These are phyloP conservation scores for Wickerhamomyces bisporus DNA, from an alignment of 805 yeast species.

Conservation along the genomic window DNA sequence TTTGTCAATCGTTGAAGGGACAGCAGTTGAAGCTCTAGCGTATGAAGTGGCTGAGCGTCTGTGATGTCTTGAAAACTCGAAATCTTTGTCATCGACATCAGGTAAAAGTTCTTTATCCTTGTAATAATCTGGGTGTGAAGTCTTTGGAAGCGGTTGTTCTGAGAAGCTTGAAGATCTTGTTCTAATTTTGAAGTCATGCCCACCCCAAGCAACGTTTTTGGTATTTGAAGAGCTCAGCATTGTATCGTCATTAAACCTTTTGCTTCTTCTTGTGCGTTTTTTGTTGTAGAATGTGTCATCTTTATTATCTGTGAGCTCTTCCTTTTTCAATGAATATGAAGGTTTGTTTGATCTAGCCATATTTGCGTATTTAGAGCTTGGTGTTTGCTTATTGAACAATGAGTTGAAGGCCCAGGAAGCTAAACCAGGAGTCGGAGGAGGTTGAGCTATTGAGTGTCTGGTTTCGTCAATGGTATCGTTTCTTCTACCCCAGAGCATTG, in stretches of 20 bases:
- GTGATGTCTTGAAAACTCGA: background rate
- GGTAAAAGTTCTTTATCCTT: slow-evolving; percentile 17
- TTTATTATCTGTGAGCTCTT: background rate
- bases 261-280: slow-evolving; percentile 1
- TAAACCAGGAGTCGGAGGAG: slow-evolving; percentile 24
- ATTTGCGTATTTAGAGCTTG: slow-evolving; percentile 21
- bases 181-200: slow-evolving; percentile 6
- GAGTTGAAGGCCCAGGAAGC: slow-evolving; percentile 24
- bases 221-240: background rate
- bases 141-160: slow-evolving; percentile 2
- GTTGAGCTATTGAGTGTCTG: slow-evolving; percentile 2
- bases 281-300: slow-evolving; percentile 17
- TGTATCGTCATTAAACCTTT: slow-evolving; percentile 4
- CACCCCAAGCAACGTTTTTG: slow-evolving; percentile 10
- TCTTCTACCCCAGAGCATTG: slow-evolving; percentile 2
- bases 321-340: too few relatives aligned
- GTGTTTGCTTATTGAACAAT: slow-evolving; percentile 21
- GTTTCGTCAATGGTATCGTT: background rate
- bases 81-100: slow-evolving; percentile 8
- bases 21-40: background rate
- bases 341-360: too few relatives aligned
- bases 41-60: background rate
- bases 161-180: slow-evolving; percentile 8
- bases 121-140: slow-evolving; percentile 2
- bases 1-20: background rate